phyloP scores from a whole-genome alignment of 352 stramenopile genomes.

The Globisporangium splendens region DNA sequence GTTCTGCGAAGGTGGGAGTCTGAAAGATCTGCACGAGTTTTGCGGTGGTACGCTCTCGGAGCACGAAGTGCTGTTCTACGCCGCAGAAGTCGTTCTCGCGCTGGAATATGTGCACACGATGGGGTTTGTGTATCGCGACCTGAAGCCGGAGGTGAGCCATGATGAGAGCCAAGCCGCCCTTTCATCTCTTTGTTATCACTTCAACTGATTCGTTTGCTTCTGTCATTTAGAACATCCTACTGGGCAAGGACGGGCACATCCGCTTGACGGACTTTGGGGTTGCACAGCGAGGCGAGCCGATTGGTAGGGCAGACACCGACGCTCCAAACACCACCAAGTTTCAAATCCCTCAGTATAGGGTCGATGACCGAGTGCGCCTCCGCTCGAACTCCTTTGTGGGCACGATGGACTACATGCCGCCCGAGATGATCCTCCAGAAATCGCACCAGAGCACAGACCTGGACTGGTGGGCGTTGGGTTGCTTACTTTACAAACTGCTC shows the following conservation, averaged over 20 bases:
- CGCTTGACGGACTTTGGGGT: slow-evolving; percentile 27
- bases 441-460: slow-evolving; percentile 29
- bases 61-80: no score
- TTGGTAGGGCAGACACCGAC: not conserved
- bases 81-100: no score
- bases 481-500: slow-evolving; percentile 73
- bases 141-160: slow-evolving; percentile 37
- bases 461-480: slow-evolving; percentile 80
- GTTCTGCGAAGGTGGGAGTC: slow-evolving; percentile 25
- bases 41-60: slow-evolving; percentile 10
- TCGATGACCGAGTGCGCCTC: slow-evolving; percentile 35
- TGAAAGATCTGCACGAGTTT: slow-evolving; percentile 19
- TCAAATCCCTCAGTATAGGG: slow-evolving; percentile 18
- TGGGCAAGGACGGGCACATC: slow-evolving; percentile 23
- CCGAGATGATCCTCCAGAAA: slow-evolving; percentile 35
- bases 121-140: slow-evolving; percentile 24
- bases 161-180: no score
- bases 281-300: slow-evolving; percentile 15
- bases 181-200: no score
- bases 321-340: not conserved
- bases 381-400: slow-evolving; percentile 46
- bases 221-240: slow-evolving; percentile 21
- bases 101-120: slow-evolving; percentile 28
- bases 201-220: no score
- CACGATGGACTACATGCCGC: slow-evolving; percentile 48